phyloP scores from a whole-genome alignment of 345 rosid genomes.

The Syzygium jambos region DNA sequence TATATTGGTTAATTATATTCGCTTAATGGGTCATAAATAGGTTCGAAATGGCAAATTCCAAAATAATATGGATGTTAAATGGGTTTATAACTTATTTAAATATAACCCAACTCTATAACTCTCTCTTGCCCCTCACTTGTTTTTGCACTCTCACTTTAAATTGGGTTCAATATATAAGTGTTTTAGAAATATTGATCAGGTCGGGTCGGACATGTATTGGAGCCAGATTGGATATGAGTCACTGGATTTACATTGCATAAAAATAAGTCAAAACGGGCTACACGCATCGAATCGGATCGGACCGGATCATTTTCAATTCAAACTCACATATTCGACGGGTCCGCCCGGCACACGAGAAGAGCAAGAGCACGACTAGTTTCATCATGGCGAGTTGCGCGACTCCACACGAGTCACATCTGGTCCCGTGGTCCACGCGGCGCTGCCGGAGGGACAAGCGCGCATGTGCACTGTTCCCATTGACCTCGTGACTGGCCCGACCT shows the following conservation, averaged over 20 bases:
- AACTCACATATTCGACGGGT: background rate
- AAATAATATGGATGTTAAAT: background rate
- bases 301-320: too few relatives aligned
- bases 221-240: too few relatives aligned
- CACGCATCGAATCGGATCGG: too few relatives aligned
- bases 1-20: too few relatives aligned
- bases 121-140: accelerated
- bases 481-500: background rate
- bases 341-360: background rate
- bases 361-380: background rate
- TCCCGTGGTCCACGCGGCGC: background rate
- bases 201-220: too few relatives aligned
- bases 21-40: background rate
- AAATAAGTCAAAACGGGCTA: too few relatives aligned
- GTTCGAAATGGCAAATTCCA: background rate
- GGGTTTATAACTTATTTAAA: background rate
- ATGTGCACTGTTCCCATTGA: background rate
- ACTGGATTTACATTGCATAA: too few relatives aligned
- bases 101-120: accelerated
- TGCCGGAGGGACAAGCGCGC: background rate
- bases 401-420: background rate
- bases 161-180: background rate
- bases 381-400: background rate
- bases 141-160: background rate
- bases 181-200: background rate